A percentile compares a stretch with the other conserved stretches of the same genome.
phyloP scores from a whole-genome alignment of 352 stramenopile species.

The Phytophthora sojae region DNA sequence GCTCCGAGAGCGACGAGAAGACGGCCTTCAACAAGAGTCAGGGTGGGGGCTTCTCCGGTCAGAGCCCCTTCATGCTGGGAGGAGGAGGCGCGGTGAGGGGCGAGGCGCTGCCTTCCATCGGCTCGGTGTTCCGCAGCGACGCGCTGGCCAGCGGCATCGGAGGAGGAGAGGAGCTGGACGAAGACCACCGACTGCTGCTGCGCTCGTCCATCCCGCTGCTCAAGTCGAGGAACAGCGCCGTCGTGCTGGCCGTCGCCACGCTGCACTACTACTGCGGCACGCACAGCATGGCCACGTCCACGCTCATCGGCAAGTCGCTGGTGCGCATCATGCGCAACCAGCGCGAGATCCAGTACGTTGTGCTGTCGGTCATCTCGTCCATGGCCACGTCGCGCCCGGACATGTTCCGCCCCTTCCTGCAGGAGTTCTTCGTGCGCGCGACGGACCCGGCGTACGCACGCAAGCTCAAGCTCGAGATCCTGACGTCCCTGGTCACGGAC shows the following conservation, averaged over 20 bases:
- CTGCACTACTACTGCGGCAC: constrained; percentile 98
- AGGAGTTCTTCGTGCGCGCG: constrained; percentile 97
- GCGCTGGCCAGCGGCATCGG: constrained; percentile 72
- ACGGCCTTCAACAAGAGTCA: constrained; percentile 25
- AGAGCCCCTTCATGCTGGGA: constrained; percentile 56
- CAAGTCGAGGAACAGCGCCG: constrained; percentile 96
- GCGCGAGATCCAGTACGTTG: constrained; percentile 98
- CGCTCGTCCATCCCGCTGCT: constrained; percentile 96
- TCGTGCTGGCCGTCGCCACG: constrained; percentile 96
- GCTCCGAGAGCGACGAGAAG: constrained; percentile 55
- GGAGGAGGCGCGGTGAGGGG: constrained; percentile 36
- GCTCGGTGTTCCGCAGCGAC: constrained; percentile 81
- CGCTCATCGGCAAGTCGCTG: constrained; percentile 96
- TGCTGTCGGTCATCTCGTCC: constrained; percentile 95
- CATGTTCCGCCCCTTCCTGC: constrained; percentile 96
- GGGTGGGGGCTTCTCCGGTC: constrained; percentile 34
- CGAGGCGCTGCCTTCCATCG: constrained; percentile 66
- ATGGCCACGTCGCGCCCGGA: constrained; percentile 95
- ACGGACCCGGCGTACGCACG: constrained; percentile 96
- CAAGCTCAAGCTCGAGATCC: constrained; percentile 98
- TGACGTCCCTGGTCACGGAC: constrained; percentile 93
- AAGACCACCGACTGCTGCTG: constrained; percentile 97
- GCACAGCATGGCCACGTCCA: constrained; percentile 84
- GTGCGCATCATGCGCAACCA: constrained; percentile 97
- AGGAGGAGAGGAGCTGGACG: constrained; percentile 89